Base-by-base conservation (phyloP, 306 rosid species). In the Acacia crassicarpa region DNA sequence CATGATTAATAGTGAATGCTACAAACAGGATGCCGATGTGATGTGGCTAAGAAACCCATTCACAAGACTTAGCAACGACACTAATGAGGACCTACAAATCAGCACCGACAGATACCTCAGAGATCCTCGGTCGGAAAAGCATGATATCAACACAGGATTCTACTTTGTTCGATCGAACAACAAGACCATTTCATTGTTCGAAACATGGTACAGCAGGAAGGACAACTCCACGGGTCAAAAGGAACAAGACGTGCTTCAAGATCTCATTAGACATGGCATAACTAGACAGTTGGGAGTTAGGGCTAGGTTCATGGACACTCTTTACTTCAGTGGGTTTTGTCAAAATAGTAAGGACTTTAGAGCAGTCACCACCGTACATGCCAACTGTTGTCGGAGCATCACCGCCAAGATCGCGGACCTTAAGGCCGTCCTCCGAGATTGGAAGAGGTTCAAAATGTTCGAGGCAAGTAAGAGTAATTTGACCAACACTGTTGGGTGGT, bases 11-110 rank as follows among this genome's bases (percentile, higher is more conserved):
- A 43, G 9, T 43, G 46, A 43, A 9, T 43, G 1, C 13, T 43
- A 43, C 46, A 9, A 1, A 5, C 67, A 94, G 97, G 98, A 94
- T 30, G 89, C 87, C 0, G 98, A 94, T 77, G 87, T 92, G 51
- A 69, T 92, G 92, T 94, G 98, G 97, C 72, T 92, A n/a, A 88
- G 98, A 82, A 74, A 92, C 23, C 97, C 97, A 17, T 88, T 92
- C 73, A 11, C 9, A 66, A 89, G 44, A 61, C 81, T 92, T 23
- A 92, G 90, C 76, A 88, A 69, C 10, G 82, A 91, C 6, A 67
- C 49, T 53, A 87, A 87, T 58, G 87, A 89, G 54, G 98, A 94
- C 33, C 25, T 94, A 0, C 97, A 94, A 81, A 89, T 92, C 0
- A 94, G 97, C 78, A 88, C 89, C 0, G 97, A 94, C 66, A 0